A percentile compares a stretch with the other conserved stretches of the same genome.
Conservation (phyloP, 768 basidiomycete genomes). For the Rhizopogon vulgaris region DNA sequence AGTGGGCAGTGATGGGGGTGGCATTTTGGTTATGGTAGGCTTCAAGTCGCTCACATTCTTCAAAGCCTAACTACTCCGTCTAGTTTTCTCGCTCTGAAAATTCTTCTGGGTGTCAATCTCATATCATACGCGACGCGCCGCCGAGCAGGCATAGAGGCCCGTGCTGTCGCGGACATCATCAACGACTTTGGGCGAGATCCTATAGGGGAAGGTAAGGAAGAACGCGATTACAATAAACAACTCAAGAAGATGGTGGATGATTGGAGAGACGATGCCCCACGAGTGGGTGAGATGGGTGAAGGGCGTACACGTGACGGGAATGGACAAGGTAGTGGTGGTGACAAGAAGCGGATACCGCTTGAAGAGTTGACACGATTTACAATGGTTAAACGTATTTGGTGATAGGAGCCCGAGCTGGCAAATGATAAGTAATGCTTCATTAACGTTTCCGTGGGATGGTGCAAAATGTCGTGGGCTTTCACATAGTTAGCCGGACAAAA, state of each 20-base stretch:
- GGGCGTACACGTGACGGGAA: slow-evolving; percentile 16
- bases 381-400: slow-evolving; percentile 93
- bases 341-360: slow-evolving; percentile 54
- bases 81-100: slow-evolving; percentile 81
- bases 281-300: slow-evolving; percentile 72
- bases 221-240: slow-evolving; percentile 82
- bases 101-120: slow-evolving; percentile 87
- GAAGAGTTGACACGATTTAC: slow-evolving; percentile 92
- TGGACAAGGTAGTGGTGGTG: slow-evolving; percentile 16
- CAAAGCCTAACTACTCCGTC: not conserved
- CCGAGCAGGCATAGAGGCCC: slow-evolving; percentile 70
- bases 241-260: slow-evolving; percentile 69
- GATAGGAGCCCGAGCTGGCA: not conserved
- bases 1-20: slow-evolving; percentile 60
- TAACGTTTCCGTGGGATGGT: not conserved
- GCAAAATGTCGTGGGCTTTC: too few species aligned
- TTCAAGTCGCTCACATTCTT: slow-evolving; percentile 13
- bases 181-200: slow-evolving; percentile 90
- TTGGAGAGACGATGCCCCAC: slow-evolving; percentile 59
- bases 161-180: slow-evolving; percentile 65
- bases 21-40: slow-evolving; percentile 84
- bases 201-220: slow-evolving; percentile 85
- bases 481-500: too few species aligned
- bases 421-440: not conserved
- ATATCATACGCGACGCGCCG: slow-evolving; percentile 77